These are phyloP conservation scores for Claviceps paspali DNA, from an alignment of 2,329 filamentous ascomycete species.

Conservation along the genomic window DNA sequence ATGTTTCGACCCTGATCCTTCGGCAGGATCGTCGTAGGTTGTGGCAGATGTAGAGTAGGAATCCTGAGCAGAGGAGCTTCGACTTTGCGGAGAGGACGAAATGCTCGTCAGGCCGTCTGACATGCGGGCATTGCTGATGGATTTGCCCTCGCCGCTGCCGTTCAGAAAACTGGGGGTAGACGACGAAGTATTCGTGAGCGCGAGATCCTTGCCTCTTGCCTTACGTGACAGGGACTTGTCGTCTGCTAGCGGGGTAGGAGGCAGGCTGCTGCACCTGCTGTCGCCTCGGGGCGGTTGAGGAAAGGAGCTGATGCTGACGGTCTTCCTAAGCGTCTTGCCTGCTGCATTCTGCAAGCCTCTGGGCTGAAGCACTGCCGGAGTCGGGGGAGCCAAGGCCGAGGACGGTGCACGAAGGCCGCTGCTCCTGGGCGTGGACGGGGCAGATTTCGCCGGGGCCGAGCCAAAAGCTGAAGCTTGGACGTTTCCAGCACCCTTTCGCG, in stretches of 20 bases:
- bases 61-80: constrained; percentile 81
- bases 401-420: constrained; percentile 46
- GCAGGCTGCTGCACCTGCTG: constrained; percentile 43
- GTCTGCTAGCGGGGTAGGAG: constrained; percentile 42
- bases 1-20: constrained; percentile 26
- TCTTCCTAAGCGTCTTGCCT: constrained; percentile 64
- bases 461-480: constrained; percentile 20
- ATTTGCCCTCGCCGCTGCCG: constrained; percentile 61
- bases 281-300: constrained; percentile 70
- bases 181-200: constrained; percentile 30
- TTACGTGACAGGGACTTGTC: constrained; percentile 36
- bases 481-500: constrained; percentile 48
- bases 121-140: constrained; percentile 49
- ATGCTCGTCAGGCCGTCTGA: constrained; percentile 64
- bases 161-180: constrained; percentile 62
- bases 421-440: constrained; percentile 36
- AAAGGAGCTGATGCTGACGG: constrained; percentile 86
- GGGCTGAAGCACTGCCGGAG: constrained; percentile 39
- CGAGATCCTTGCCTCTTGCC: constrained; percentile 39
- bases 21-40: constrained; percentile 66
- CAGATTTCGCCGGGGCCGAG: constrained; percentile 19
- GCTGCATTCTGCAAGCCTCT: constrained; percentile 39
- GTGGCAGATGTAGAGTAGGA: constrained; percentile 86
- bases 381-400: constrained; percentile 33
- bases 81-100: constrained; percentile 72